Percentiles rank a stretch among this genome's conserved stretches.
These are phyloP conservation scores for Gaeumannomyces tritici DNA, from an alignment of 2,329 filamentous ascomycete genomes.

Conservation along the genomic window DNA sequence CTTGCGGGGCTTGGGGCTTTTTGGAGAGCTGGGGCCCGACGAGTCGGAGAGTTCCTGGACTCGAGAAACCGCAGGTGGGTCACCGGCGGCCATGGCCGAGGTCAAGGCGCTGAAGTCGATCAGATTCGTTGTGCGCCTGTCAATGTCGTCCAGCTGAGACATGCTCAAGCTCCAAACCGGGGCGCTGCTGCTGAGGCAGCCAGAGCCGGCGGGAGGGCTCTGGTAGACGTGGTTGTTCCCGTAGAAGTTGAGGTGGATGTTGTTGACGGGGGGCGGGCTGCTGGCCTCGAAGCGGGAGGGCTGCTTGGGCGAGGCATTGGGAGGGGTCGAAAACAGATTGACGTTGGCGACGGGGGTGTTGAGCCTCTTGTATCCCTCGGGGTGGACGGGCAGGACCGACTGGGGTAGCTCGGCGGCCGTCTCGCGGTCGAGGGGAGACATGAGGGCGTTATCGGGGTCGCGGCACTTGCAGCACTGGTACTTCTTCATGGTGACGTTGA, in stretches of 20 bases:
- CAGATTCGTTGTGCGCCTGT: not conserved
- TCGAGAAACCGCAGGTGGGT: not conserved
- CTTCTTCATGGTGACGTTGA: not conserved
- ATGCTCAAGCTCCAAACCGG: not conserved
- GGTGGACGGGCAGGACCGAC: conserved; percentile 1
- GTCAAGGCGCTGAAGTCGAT: not conserved
- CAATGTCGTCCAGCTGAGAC: not conserved
- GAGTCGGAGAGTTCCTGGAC: not conserved
- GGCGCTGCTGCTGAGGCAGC: not conserved
- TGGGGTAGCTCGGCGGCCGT: conserved; percentile 1
- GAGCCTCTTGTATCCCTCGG: not conserved
- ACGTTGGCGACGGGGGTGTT: not conserved
- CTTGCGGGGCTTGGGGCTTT: not conserved
- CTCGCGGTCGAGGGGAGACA: conserved; percentile 3
- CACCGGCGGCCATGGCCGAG: not conserved
- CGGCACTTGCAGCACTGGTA: conserved; percentile 3
- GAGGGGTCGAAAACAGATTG: not conserved
- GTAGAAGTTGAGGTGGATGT: conserved; percentile 1
- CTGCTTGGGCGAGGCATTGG: not conserved
- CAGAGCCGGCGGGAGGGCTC: not conserved
- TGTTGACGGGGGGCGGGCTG: not conserved
- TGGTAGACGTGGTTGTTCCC: not conserved
- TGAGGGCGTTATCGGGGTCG: conserved; percentile 3
- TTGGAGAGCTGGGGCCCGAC: not conserved
- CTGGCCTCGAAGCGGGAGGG: not conserved